Evolutionary conservation across 352 stramenopile species (phyloP), one percentile per base, ranked within the genome.

Genomic region (Phytophthora pisi): DNA sequence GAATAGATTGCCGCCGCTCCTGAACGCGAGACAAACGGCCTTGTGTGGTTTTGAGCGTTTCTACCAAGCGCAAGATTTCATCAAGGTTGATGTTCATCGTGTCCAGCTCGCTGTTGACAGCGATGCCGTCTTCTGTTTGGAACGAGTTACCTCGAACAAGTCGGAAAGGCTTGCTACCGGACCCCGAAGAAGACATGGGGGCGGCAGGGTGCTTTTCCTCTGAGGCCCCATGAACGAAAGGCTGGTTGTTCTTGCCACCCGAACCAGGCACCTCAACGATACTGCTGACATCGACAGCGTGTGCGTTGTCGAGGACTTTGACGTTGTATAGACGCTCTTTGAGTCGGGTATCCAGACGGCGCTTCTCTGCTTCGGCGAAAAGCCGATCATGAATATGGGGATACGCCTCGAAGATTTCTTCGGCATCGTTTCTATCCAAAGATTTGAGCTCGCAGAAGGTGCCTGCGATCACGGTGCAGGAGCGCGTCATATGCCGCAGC

Each of bases 371-470:
- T 61, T 88, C 81, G 4, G 78, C 78, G 50, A 88, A 85, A 6
- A 88, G 65, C 0, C 81, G 78, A 31, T 88, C 81, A 45, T 84
- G 69, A 47, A 90, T 88, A 18, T 88, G 72, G 5, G 81, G 81
- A 54, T 84, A 90, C 4, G 82, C 60, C 3, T 87, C 75, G 28
- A 88, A 90, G 26, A 90, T 74, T 34, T 84, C 77, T 46, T 90
- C 81, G 0, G 77, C 81, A 30, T 86, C 81, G 26, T 56, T 61
- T 11, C 78, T 72, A 23, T 82, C 65, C 51, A 88, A 62, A 13
- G 55, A 82, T 57, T 90, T 90, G 18, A 90, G 65, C 53, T 90
- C 79, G 20, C 81, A 89, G 56, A 89, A 89, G 1, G 81, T 88
- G 7, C 74, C 78, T 8, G 81, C 79, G 7, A 87, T 71, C 20